Evolutionary conservation across 2,329 filamentous ascomycete genomes (phyloP).

Genomic region (Hypoxylon sp.): DNA sequence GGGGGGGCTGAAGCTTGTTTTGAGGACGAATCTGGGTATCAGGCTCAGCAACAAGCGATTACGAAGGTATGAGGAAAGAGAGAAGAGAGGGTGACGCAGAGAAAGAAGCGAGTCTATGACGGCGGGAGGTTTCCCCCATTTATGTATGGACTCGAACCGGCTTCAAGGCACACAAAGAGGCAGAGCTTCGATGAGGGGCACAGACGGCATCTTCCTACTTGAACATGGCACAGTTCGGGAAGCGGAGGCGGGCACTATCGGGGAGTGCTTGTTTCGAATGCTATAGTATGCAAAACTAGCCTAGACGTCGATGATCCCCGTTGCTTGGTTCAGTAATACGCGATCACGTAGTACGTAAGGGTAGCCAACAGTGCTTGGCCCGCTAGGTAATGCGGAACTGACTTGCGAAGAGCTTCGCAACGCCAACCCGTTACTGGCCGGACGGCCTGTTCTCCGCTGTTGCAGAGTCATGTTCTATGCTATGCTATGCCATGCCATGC

Average conservation of each 20-base stretch:
- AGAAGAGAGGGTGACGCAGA: slow-evolving; percentile 16
- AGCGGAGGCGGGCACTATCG: slow-evolving; percentile 30
- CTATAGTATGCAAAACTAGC: slow-evolving; percentile 15
- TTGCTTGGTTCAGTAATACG: slow-evolving; percentile 17
- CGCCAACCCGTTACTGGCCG: slow-evolving; percentile 5
- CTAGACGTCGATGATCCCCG: slow-evolving; percentile 24
- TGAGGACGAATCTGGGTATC: slow-evolving; percentile 1
- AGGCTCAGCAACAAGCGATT: slow-evolving; percentile 16
- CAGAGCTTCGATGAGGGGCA: slow-evolving; percentile 5
- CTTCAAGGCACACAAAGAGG: slow-evolving; percentile 22
- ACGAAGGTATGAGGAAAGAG: slow-evolving; percentile 28
- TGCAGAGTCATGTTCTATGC: slow-evolving; percentile 16
- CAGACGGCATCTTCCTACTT: slow-evolving; percentile 22
- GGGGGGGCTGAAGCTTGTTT: slow-evolving; percentile 18
- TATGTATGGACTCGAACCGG: slow-evolving; percentile 33
- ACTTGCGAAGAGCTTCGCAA: slow-evolving; percentile 3
- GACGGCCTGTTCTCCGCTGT: background rate
- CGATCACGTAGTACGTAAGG: slow-evolving; percentile 22
- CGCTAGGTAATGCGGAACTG: slow-evolving; percentile 18
- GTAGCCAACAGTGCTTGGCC: slow-evolving; percentile 22
- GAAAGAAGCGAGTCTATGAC: slow-evolving; percentile 11
- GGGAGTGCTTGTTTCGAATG: slow-evolving; percentile 28
- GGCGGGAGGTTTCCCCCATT: slow-evolving; percentile 33
- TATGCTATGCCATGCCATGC: too few relatives aligned
- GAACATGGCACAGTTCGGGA: slow-evolving; percentile 27